Conservation (phyloP, 306 rosid genomes). For the Gastrolobium villosum region DNA sequence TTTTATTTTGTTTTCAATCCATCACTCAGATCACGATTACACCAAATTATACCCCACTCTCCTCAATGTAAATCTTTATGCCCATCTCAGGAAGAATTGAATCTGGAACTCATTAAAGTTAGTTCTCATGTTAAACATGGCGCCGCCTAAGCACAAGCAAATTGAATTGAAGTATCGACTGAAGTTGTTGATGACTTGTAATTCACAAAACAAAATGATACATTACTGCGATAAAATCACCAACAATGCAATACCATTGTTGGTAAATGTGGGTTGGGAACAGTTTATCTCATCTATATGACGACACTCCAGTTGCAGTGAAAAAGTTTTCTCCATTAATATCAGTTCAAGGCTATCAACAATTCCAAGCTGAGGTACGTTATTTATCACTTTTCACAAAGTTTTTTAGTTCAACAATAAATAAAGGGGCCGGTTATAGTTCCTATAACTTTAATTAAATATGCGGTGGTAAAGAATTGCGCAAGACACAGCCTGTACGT, state of each 20-base stretch:
- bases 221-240: constrained; percentile 47
- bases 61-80: neutral
- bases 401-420: neutral
- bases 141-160: neutral
- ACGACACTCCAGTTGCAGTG: constrained; percentile 59
- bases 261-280: constrained; percentile 64
- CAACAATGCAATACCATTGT: constrained; percentile 51
- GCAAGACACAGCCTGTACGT: no score
- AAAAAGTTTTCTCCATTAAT: constrained; percentile 65
- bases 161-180: neutral
- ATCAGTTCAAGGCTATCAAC: constrained; percentile 54
- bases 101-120: neutral
- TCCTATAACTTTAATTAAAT: no score
- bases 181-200: neutral
- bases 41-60: neutral
- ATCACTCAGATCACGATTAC: neutral
- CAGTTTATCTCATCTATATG: constrained; percentile 53
- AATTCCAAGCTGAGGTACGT: constrained; percentile 64
- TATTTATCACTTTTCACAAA: neutral
- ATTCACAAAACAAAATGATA: neutral
- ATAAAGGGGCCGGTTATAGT: neutral
- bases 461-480: no score
- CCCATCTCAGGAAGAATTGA: constrained; percentile 5
- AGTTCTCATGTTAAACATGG: neutral
- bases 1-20: neutral